Base-by-base conservation (phyloP, 345 rosid genomes). In the Syzygium jambos region DNA sequence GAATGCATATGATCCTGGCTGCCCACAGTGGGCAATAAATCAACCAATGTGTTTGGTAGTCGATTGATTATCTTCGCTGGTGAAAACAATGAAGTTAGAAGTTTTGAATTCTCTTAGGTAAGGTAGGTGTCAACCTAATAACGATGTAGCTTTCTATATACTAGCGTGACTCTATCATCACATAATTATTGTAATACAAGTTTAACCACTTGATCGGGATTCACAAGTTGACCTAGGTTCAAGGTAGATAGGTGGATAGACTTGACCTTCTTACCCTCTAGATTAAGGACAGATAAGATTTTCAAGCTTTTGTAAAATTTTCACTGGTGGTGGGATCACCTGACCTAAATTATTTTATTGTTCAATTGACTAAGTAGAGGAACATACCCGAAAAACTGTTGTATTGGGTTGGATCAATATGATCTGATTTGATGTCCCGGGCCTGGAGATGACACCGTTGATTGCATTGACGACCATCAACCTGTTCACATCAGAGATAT, bases 1-100 rank as follows among this genome's bases (percentile, higher is more conserved):
- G 11, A 5, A 57, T 57, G 25, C 65, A 25, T 57, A 25, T 57
- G 30, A 25, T 57, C 27, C 27, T 57, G 6, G 15, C 30, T 0
- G 15, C 27, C 29, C 65, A 57, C 65, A 25, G 10, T 57, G 27
- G 65, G 65, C 65, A 57, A 11, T 57, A 57, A 57, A 13, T 57
- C 7, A 0, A 25, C 65, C 15, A 25, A 0, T 57, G 65, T 25
- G 65, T 25, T 57, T 10, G 0, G 10, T 5, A 0, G 0, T 56
- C 10, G 61, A 56, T 56, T 56, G 23, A 12, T 23, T 56, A 56
- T 23, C 61, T 56, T 56, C n/a, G 10, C 14, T 0, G 0, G 0
- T 57, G 29, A 57, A 57, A 56, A 57, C 13, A 57, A n/a, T 5
- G 0, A 57, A 23, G 14, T 4, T 6, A 57, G 1, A n/a, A 57